Conservation (phyloP, 2,329 filamentous ascomycete species). For the Ustilaginoidea virens region DNA sequence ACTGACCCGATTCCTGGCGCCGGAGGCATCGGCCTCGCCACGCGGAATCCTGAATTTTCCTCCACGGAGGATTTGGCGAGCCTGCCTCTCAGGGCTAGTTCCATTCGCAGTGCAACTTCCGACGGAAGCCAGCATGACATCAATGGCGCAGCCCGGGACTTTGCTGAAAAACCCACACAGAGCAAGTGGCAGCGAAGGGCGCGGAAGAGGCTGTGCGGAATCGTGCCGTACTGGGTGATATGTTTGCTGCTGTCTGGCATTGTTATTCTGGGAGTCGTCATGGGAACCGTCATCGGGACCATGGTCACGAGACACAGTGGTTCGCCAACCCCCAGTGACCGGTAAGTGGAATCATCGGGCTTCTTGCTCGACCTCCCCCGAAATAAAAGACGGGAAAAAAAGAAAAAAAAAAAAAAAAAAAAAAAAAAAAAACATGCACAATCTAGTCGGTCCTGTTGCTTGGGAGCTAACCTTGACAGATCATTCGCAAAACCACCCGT, state of each 20-base stretch:
- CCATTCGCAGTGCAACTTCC: slow-evolving; percentile 30
- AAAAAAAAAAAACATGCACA: too few relatives aligned
- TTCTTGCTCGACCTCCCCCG: too few relatives aligned
- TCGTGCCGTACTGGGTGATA: slow-evolving; percentile 48
- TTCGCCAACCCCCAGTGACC: slow-evolving; percentile 6
- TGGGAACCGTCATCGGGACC: slow-evolving; percentile 33
- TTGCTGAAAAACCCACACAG: slow-evolving; percentile 31
- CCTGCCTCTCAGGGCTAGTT: slow-evolving; percentile 26
- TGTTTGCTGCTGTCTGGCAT: slow-evolving; percentile 31
- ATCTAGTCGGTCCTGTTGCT: too few relatives aligned
- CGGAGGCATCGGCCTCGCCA: slow-evolving; percentile 44
- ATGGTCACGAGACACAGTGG: slow-evolving; percentile 8
- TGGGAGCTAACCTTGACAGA: slow-evolving; percentile 11
- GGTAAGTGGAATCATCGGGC: slow-evolving; percentile 8
- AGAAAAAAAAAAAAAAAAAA: too few relatives aligned
- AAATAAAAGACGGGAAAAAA: too few relatives aligned
- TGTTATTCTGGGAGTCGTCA: slow-evolving; percentile 36
- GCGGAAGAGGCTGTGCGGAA: slow-evolving; percentile 38
- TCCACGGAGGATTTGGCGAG: slow-evolving; percentile 36
- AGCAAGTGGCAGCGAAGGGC: slow-evolving; percentile 38
- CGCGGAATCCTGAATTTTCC: slow-evolving; percentile 46
- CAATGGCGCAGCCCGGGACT: slow-evolving; percentile 29
- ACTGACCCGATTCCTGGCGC: slow-evolving; percentile 32
- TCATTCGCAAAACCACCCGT: slow-evolving; percentile 19
- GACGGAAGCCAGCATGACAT: slow-evolving; percentile 34